Evolutionary conservation across 768 basidiomycete species (phyloP).

Genomic region (Clavaria fumosa): DNA sequence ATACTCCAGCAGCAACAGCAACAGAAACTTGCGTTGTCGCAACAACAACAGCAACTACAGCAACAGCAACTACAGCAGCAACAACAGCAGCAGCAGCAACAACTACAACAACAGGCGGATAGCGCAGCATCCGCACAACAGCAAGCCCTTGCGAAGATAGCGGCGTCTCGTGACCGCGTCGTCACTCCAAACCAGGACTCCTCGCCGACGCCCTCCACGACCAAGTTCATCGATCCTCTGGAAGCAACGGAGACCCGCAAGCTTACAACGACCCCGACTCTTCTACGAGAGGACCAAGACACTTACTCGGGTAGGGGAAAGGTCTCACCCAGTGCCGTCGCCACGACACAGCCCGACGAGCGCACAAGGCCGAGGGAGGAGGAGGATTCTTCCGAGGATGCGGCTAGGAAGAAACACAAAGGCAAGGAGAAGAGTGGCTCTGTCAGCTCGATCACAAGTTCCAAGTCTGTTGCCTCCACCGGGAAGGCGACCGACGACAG

Average conservation of each 20-base stretch:
- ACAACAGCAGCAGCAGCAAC: conserved; percentile 17
- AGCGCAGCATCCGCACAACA: conserved; percentile 18
- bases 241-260: conserved; percentile 62
- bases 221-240: conserved; percentile 42
- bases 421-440: conserved; percentile 36
- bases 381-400: conserved; percentile 27
- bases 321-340: conserved; percentile 23
- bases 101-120: conserved; percentile 13
- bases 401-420: conserved; percentile 31
- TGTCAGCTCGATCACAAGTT: conserved; percentile 27
- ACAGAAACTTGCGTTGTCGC: conserved; percentile 19
- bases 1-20: conserved; percentile 17
- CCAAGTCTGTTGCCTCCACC: conserved; percentile 24
- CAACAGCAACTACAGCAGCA: conserved; percentile 19
- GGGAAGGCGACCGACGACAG: conserved; percentile 32
- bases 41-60: conserved; percentile 20
- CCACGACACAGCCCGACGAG: conserved; percentile 36
- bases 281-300: conserved; percentile 38
- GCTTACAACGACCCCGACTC: conserved; percentile 61
- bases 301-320: conserved; percentile 10
- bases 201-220: conserved; percentile 13
- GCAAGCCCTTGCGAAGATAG: conserved; percentile 7
- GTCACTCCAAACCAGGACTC: conserved; percentile 10
- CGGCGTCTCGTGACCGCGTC: conserved; percentile 33
- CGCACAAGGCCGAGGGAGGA: conserved; percentile 39